Percentiles rank a stretch among this genome's conserved stretches.
Conservation (phyloP, 1,139 yeast genomes). For the Saccharomycopsis phalli region DNA sequence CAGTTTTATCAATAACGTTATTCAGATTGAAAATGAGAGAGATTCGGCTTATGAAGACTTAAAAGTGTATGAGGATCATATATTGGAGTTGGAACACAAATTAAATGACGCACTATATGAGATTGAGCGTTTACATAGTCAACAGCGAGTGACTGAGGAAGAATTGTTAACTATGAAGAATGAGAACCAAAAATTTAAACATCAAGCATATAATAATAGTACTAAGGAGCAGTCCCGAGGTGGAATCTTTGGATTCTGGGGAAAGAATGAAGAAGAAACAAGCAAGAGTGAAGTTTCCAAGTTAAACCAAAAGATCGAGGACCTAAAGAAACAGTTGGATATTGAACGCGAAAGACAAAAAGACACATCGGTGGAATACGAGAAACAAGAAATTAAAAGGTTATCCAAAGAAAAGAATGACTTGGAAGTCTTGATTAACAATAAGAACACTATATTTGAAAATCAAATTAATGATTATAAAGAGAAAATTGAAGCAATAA, state of each 20-base stretch:
- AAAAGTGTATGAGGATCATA: constrained; percentile 20
- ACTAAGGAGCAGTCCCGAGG: not conserved
- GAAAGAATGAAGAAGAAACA: constrained; percentile 11
- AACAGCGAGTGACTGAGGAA: constrained; percentile 22
- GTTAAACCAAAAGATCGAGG: constrained; percentile 19
- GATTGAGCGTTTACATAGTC: constrained; percentile 22
- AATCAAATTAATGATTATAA: constrained; percentile 14
- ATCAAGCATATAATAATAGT: constrained; percentile 1
- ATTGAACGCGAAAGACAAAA: constrained; percentile 21
- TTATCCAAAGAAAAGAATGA: constrained; percentile 18
- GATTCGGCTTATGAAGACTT: constrained; percentile 20
- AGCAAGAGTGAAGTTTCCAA: constrained; percentile 15
- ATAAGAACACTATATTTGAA: constrained; percentile 20
- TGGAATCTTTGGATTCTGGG: constrained; percentile 18
- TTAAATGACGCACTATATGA: constrained; percentile 21
- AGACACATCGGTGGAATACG: constrained; percentile 17
- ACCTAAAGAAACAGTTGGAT: constrained; percentile 22
- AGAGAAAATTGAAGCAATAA: constrained; percentile 6
- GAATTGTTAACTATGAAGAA: constrained; percentile 22
- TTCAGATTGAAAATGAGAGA: constrained; percentile 19
- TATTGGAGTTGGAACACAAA: constrained; percentile 22
- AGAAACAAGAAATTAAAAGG: constrained; percentile 19
- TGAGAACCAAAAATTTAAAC: constrained; percentile 22
- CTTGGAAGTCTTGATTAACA: constrained; percentile 16
- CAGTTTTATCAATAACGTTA: constrained; percentile 16